Evolutionary conservation across 2,329 filamentous ascomycete species (phyloP).

Genomic region (Chaetomiaceae sp.): DNA sequence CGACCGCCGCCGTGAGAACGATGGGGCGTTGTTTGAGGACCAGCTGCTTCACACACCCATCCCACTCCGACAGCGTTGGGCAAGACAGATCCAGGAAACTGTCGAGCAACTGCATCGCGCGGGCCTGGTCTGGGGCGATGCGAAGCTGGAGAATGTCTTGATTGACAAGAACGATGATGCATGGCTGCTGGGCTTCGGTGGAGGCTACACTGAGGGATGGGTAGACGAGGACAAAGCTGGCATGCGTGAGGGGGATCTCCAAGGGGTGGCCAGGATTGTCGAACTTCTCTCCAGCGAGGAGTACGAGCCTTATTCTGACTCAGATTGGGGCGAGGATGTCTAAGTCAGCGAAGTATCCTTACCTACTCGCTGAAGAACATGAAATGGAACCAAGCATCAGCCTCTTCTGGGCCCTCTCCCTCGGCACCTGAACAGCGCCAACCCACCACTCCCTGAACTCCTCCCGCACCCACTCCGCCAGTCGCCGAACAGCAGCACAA

Average conservation of each 20-base stretch:
- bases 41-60: background rate
- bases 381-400: no score
- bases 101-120: constrained; percentile 28
- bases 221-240: constrained; percentile 35
- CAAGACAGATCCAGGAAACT: constrained; percentile 27
- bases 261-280: constrained; percentile 26
- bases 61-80: constrained; percentile 16
- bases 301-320: constrained; percentile 8
- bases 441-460: no score
- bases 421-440: no score
- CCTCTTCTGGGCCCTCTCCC: no score
- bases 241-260: constrained; percentile 35
- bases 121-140: constrained; percentile 32
- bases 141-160: constrained; percentile 34
- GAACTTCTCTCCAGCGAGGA: constrained; percentile 12
- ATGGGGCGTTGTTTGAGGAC: constrained; percentile 4
- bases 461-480: no score
- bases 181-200: constrained; percentile 39
- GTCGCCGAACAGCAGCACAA: no score
- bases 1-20: constrained; percentile 7
- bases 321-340: no score
- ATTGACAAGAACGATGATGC: constrained; percentile 35
- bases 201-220: constrained; percentile 38
- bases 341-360: no score
- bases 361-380: no score